These are phyloP conservation scores for Globisporangium echinulatum DNA, from an alignment of 352 stramenopile species.

Conservation along the genomic window DNA sequence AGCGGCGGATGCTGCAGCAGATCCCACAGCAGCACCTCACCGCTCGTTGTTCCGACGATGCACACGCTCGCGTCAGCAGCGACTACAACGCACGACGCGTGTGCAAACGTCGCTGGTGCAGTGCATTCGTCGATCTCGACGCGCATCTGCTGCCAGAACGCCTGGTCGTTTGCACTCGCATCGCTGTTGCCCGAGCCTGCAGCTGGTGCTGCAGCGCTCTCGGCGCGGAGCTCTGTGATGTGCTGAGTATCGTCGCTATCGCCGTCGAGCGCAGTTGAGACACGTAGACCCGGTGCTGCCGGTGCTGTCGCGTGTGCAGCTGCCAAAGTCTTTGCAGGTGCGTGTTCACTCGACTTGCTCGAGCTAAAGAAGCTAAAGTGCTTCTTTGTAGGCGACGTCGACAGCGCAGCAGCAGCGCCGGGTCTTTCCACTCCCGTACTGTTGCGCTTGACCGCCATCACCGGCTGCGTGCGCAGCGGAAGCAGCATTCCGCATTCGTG, in stretches of 20 bases:
- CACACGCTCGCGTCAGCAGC: conserved; percentile 19
- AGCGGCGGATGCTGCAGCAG: conserved; percentile 14
- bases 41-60: conserved; percentile 24
- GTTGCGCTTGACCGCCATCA: background rate
- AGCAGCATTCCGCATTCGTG: conserved; percentile 1
- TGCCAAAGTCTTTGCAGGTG: background rate
- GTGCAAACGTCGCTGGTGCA: conserved; percentile 13
- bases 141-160: conserved; percentile 28
- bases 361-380: conserved; percentile 20
- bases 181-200: background rate
- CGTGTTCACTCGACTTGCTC: background rate
- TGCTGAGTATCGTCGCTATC: background rate
- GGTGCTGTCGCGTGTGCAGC: background rate
- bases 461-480: background rate
- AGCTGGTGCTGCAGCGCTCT: background rate
- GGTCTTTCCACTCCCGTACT: too few relatives aligned
- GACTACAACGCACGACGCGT: conserved; percentile 27
- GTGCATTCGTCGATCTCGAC: conserved; percentile 17
- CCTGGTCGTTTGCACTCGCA: background rate
- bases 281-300: background rate
- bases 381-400: conserved; percentile 7
- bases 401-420: background rate
- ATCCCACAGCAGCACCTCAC: conserved; percentile 29
- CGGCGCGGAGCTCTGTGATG: background rate
- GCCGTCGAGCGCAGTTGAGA: background rate